Base-by-base conservation (phyloP, 139 green algal species). In the Picochlorum costavermella region DNA sequence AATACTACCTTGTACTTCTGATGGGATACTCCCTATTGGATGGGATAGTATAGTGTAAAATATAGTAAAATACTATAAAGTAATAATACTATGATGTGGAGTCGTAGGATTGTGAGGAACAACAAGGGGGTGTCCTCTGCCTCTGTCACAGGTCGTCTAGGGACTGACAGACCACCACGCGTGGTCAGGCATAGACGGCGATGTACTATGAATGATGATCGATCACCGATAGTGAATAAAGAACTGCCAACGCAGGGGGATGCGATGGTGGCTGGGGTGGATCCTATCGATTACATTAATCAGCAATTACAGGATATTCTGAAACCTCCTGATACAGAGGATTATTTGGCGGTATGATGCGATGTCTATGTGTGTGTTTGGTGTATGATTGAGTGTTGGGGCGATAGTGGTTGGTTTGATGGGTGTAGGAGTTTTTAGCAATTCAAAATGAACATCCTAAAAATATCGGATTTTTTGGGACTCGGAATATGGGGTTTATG, bases 381-480 rank as follows among this genome's bases (percentile, higher is more conserved):
- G 14, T 56, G 23, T 3, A 9, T 28, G 9, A 25, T 45, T 30
- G 17, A 12, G 36, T 61, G 16, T n/a, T 44, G 10, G 10, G 62
- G 33, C 20, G 12, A n/a, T 59, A 17, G 33, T 43, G 40, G 13
- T 56, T 16, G 31, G 40, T 63, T 14, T 29, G 3, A n/a, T 44
- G 12, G 0, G 13, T 77, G 69, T 84, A 98, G 89, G 92, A 98
- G 76, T 85, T 98, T 33, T 72, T 98, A 33, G 93, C 93, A 23
- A 97, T 98, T 50, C 90, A 97, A 70, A 82, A 88, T 58, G 83
- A 91, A 67, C 88, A 86, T 2, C 90, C 93, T 0, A 92, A 95
- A 56, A 81, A 84, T 45, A 83, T 98, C 14, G 93, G 89, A 1
- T 98, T 98, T 74, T 98, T 98, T 80, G 93, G 93, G 10, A 98